Conservation (phyloP, 2,329 filamentous ascomycete species). For the Dothideomycetes sp. region DNA sequence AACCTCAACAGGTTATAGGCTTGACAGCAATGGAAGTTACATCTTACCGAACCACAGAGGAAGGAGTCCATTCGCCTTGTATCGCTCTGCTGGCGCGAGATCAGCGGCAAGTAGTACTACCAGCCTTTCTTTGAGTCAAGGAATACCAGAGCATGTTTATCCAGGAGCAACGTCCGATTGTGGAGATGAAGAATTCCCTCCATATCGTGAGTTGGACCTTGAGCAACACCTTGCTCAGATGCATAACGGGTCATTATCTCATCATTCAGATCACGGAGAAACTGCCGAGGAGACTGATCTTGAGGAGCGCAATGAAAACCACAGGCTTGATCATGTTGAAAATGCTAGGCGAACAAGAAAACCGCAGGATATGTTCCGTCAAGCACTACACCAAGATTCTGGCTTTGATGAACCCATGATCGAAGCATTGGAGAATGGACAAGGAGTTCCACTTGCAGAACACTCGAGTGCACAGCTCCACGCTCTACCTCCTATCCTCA, state of each 20-base stretch:
- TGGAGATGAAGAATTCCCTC: neutral
- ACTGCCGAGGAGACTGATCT: too few species aligned
- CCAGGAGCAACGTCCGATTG: neutral
- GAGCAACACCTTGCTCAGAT: too few species aligned
- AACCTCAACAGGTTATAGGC: conserved; percentile 35
- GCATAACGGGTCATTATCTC: too few species aligned
- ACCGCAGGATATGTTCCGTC: conserved; percentile 4
- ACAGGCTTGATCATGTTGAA: too few species aligned
- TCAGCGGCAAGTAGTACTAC: conserved; percentile 23
- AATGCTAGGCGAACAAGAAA: neutral
- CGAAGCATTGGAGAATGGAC: conserved; percentile 12
- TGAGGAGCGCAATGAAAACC: too few species aligned
- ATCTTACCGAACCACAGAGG: conserved; percentile 31
- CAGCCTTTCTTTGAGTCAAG: conserved; percentile 10
- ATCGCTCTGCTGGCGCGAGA: conserved; percentile 23
- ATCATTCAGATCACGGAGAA: too few species aligned
- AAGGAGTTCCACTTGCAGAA: neutral
- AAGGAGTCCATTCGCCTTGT: conserved; percentile 28
- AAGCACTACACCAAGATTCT: conserved; percentile 27
- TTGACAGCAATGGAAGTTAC: conserved; percentile 37
- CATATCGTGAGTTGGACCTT: neutral
- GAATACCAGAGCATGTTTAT: conserved; percentile 1
- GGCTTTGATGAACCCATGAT: conserved; percentile 28
- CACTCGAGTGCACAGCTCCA: neutral
- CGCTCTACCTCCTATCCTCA: neutral